These are phyloP conservation scores for Monilinia fructicola DNA, from an alignment of 2,329 filamentous ascomycete genomes.

Conservation along the genomic window DNA sequence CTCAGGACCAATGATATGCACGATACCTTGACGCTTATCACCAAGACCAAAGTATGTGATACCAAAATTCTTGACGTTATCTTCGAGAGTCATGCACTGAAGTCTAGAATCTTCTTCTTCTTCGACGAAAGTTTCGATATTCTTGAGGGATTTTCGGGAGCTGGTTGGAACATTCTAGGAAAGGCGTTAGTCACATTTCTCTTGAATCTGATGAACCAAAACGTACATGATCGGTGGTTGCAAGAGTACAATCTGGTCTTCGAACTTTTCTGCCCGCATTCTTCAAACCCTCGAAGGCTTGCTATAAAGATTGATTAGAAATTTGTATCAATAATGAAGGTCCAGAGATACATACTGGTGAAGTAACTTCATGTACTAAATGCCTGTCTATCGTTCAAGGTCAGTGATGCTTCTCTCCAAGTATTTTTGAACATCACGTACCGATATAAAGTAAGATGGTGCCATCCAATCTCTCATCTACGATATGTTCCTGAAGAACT, in stretches of 20 bases:
- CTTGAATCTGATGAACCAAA: not conserved
- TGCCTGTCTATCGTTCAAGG: constrained; percentile 67
- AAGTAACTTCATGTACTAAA: constrained; percentile 97
- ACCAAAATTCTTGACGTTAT: constrained; percentile 95
- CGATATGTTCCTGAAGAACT: constrained; percentile 90
- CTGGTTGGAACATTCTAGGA: constrained; percentile 86
- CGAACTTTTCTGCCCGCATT: constrained; percentile 86
- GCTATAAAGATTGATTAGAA: constrained; percentile 51
- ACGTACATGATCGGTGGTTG: constrained; percentile 78
- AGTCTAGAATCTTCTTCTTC: constrained; percentile 89
- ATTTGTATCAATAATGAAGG: constrained; percentile 3
- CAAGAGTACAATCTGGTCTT: constrained; percentile 93
- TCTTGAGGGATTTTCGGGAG: constrained; percentile 88
- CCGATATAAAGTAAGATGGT: constrained; percentile 92
- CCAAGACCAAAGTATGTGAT: constrained; percentile 96
- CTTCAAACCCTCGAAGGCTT: constrained; percentile 80
- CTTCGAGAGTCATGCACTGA: constrained; percentile 93
- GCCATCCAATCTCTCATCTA: constrained; percentile 92
- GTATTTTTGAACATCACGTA: constrained; percentile 45
- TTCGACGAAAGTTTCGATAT: constrained; percentile 77
- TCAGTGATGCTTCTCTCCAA: constrained; percentile 25
- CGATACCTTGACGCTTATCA: constrained; percentile 96
- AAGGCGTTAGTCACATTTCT: constrained; percentile 28
- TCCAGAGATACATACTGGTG: constrained; percentile 63
- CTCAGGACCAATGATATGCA: constrained; percentile 97